Conservation (phyloP, 192 early-diverging fungal genomes). For the Anaeromyces robustus region DNA sequence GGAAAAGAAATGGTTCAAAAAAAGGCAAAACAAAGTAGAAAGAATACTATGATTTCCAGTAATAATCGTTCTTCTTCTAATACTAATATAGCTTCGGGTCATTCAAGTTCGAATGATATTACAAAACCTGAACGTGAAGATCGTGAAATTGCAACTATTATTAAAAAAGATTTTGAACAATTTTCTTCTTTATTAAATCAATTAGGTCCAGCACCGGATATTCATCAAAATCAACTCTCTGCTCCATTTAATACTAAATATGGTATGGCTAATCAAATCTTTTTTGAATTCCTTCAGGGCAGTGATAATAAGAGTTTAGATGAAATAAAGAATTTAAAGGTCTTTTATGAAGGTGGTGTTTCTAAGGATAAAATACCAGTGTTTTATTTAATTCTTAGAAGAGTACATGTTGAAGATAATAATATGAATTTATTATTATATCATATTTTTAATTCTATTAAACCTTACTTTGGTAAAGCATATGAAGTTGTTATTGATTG, state of each 20-base stretch:
- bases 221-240: constrained; percentile 8
- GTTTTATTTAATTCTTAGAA: constrained; percentile 68
- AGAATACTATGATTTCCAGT: not conserved
- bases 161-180: constrained; percentile 54
- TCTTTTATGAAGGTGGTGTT: constrained; percentile 67
- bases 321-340: constrained; percentile 44
- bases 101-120: not conserved
- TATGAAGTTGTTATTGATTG: constrained; percentile 73
- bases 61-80: not conserved
- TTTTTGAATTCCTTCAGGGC: constrained; percentile 54
- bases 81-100: not conserved
- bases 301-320: constrained; percentile 50
- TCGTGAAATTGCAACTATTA: not conserved
- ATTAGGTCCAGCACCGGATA: constrained; percentile 71
- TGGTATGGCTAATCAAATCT: constrained; percentile 25
- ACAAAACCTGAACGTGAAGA: not conserved
- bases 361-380: constrained; percentile 66
- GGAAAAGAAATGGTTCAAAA: not conserved
- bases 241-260: constrained; percentile 14
- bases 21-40: not conserved
- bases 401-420: constrained; percentile 52
- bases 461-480: constrained; percentile 47
- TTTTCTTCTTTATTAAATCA: constrained; percentile 71
- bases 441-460: constrained; percentile 41
- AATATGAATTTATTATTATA: constrained; percentile 77